Evolutionary conservation across 331 rosid genomes (phyloP).

Genomic region (Pyracantha coccinea): DNA sequence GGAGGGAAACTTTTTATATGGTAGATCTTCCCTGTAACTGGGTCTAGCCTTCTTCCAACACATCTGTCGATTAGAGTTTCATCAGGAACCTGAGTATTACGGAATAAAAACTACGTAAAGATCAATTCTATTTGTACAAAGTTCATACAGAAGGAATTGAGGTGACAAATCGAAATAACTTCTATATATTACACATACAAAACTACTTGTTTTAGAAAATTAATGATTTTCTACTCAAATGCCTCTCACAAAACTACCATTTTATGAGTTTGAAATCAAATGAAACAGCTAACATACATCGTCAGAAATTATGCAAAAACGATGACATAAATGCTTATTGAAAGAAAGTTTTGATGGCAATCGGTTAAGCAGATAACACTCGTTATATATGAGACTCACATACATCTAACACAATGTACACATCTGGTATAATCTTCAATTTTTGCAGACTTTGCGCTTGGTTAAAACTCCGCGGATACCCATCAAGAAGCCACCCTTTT

Average conservation of each 20-base stretch:
- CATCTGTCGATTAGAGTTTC: slow-evolving; percentile 99
- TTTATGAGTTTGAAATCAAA: neutral
- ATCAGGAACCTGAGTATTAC: slow-evolving; percentile 95
- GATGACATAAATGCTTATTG: neutral
- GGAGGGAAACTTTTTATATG: slow-evolving; percentile 69
- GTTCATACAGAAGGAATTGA: neutral
- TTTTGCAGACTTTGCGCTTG: slow-evolving; percentile 80
- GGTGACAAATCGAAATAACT: neutral
- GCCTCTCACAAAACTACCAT: neutral
- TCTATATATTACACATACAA: neutral
- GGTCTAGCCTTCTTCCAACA: slow-evolving; percentile 88
- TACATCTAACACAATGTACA: slow-evolving; percentile 74
- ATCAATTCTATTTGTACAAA: neutral
- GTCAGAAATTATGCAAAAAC: neutral
- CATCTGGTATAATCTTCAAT: slow-evolving; percentile 68
- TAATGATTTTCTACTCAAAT: neutral
- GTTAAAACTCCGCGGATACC: slow-evolving; percentile 66
- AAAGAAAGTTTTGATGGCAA: neutral
- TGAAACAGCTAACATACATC: neutral
- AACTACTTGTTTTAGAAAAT: neutral
- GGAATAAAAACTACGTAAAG: slow-evolving; percentile 23
- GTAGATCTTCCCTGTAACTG: slow-evolving; percentile 78
- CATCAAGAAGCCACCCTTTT: slow-evolving; percentile 98
- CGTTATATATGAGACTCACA: slow-evolving; percentile 22
- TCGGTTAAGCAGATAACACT: neutral